phyloP scores from a whole-genome alignment of 192 early-diverging fungal genomes.

The Coemansia sp. region DNA sequence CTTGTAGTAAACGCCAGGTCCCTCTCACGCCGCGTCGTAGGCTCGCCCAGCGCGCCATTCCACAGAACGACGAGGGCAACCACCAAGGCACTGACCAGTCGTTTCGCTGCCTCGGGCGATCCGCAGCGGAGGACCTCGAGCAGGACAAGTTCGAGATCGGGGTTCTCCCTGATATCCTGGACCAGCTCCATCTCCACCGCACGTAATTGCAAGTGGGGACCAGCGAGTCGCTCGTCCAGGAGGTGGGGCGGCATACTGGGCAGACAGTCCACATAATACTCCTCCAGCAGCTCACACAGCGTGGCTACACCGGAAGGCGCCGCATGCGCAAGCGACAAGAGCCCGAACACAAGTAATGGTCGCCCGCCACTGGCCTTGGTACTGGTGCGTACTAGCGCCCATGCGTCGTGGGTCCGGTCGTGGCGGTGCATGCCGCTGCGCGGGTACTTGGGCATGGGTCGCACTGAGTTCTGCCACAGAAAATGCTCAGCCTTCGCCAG shows the following conservation, averaged over 20 bases:
- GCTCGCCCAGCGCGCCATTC: conserved; percentile 42
- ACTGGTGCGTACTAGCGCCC: conserved; percentile 24
- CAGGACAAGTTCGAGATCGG: conserved; percentile 23
- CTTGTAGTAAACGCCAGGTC: conserved; percentile 34
- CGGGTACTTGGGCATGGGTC: conserved; percentile 45
- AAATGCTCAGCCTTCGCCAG: conserved; percentile 25
- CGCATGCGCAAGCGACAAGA: conserved; percentile 15
- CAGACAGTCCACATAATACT: conserved; percentile 39
- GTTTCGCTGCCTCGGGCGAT: conserved; percentile 7
- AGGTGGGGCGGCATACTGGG: conserved; percentile 31
- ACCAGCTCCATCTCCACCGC: conserved; percentile 44
- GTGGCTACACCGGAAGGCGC: conserved; percentile 6
- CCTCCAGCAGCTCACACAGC: conserved; percentile 30
- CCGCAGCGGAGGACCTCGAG: conserved; percentile 9
- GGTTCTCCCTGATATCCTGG: conserved; percentile 29
- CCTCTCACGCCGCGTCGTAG: conserved; percentile 15
- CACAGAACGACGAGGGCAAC: conserved; percentile 38
- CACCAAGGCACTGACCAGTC: conserved; percentile 32
- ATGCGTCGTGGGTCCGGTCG: conserved; percentile 30
- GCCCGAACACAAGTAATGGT: conserved; percentile 19
- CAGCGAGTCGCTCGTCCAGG: conserved; percentile 30
- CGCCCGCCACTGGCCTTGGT: not conserved
- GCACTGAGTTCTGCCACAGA: conserved; percentile 48
- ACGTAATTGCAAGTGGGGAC: conserved; percentile 18
- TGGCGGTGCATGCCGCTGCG: conserved; percentile 29